Evolutionary conservation across 2,329 filamentous ascomycete genomes (phyloP).

Genomic region (Ploettnerulaceae sp.): DNA sequence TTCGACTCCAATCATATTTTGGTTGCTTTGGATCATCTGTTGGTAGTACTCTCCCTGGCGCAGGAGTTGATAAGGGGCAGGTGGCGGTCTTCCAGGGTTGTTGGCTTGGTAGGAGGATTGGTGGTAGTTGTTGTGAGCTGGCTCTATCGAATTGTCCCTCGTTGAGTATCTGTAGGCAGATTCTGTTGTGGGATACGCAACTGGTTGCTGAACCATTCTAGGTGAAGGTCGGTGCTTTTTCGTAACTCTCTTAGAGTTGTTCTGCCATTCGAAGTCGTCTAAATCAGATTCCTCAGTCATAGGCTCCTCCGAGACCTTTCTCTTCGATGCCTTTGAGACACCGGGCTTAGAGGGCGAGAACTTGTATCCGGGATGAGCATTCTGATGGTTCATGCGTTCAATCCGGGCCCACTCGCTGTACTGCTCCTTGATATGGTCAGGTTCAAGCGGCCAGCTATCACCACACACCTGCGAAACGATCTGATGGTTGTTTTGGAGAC

Average conservation of each 20-base stretch:
- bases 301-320: conserved; percentile 40
- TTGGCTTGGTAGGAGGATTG: conserved; percentile 47
- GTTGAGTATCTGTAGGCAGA: conserved; percentile 32
- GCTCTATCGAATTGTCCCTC: conserved; percentile 30
- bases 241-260: conserved; percentile 23
- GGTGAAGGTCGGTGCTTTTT: conserved; percentile 22
- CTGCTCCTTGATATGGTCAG: conserved; percentile 63
- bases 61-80: conserved; percentile 41
- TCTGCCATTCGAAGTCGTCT: conserved; percentile 43
- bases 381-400: conserved; percentile 79
- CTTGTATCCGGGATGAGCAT: conserved; percentile 87
- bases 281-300: conserved; percentile 41
- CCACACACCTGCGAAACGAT: conserved; percentile 85
- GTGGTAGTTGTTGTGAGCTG: conserved; percentile 34
- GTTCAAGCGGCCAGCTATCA: conserved; percentile 78
- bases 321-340: conserved; percentile 41
- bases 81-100: conserved; percentile 46
- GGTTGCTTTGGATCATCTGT: conserved; percentile 27
- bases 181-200: conserved; percentile 27
- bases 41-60: conserved; percentile 48
- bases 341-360: conserved; percentile 76
- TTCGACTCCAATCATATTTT: conserved; percentile 30
- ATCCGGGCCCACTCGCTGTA: conserved; percentile 76
- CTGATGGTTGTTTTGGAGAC: conserved; percentile 87
- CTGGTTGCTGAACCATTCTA: conserved; percentile 16